Evolutionary conservation across 2,329 filamentous ascomycete genomes (phyloP), one percentile per base, ranked within the genome.

Genomic region (Chaetomium sp.): DNA sequence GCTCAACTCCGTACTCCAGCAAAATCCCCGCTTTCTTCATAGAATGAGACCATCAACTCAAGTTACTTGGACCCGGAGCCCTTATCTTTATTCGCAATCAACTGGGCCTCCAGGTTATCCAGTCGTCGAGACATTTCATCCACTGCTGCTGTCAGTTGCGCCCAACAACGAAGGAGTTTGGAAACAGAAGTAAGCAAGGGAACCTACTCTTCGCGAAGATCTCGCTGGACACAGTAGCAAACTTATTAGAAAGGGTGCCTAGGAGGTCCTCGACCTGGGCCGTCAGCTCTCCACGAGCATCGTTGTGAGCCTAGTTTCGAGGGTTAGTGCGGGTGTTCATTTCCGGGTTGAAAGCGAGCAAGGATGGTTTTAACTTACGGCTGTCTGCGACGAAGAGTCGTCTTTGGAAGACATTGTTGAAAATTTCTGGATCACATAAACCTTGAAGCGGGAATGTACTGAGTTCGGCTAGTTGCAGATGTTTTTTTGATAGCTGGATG

Each of bases 81-180:
- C 41, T 66, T 66, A 27, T 76, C 70, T 62, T 77, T 82, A 56
- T 76, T 79, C 41, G 80, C 78, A 64, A 82, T 78, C 45, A 95
- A 76, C 11, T 86, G 85, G 32, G 86, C 78, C 70, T 95, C 91
- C 9, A 96, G 79, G 56, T 85, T 89, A 68, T 96, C 91, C 27
- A 96, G 74, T 33, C 91, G 83, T 58, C 87, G 80, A 11, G 89
- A 88, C 91, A 96, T 96, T 61, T 96, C 91, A 67, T 96, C 91
- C 88, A 96, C 91, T 96, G 58, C 33, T 48, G 11, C 6, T 38
- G 49, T 61, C 32, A 61, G 52, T 44, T 42, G 48, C 14, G 14
- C 11, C 33, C 2, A 27, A 27, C 19, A 27, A 27, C 19, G 19
- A 27, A 27, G 12, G 5, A 5, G 14, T 12, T 5, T n/a, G 1